These are phyloP conservation scores for Primulina tabacum DNA, from an alignment of 257 asterid genomes.

Conservation along the genomic window DNA sequence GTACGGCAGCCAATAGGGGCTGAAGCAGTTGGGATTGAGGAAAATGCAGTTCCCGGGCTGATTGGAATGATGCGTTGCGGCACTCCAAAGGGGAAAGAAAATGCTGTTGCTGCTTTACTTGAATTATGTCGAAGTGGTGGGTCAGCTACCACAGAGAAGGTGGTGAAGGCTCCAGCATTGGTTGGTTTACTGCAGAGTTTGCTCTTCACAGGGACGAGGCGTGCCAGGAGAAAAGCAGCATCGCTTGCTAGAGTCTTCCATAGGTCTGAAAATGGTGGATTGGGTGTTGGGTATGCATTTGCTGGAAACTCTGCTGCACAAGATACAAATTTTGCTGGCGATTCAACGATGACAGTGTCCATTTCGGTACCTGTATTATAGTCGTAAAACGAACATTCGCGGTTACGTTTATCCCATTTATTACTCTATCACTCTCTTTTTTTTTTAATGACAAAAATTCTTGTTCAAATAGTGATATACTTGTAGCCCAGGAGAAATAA, in stretches of 20 bases:
- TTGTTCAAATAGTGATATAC: conserved; percentile 36
- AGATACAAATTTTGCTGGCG: conserved; percentile 60
- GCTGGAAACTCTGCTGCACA: conserved; percentile 49
- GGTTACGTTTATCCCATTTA: conserved; percentile 23
- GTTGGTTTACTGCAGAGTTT: conserved; percentile 66
- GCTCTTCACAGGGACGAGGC: conserved; percentile 84
- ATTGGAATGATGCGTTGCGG: conserved; percentile 82
- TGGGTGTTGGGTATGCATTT: conserved; percentile 56
- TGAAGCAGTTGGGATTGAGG: conserved; percentile 67
- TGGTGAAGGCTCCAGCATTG: conserved; percentile 73
- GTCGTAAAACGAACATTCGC: conserved; percentile 25
- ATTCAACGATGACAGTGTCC: conserved; percentile 55
- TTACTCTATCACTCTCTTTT: conserved; percentile 23
- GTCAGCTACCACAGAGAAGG: conserved; percentile 60
- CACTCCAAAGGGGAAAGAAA: conserved; percentile 79
- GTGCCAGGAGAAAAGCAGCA: conserved; percentile 91
- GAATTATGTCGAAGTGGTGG: conserved; percentile 83
- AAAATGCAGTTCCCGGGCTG: conserved; percentile 54
- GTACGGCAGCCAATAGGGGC: conserved; percentile 80
- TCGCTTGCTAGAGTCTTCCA: conserved; percentile 86
- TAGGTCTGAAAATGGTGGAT: conserved; percentile 64
- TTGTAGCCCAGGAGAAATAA: conserved; percentile 20
- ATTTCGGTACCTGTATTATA: conserved; percentile 80
- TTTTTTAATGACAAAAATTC: conserved; percentile 31
- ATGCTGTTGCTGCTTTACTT: conserved; percentile 84